phyloP scores from a whole-genome alignment of 768 basidiomycete genomes.

The Vishniacozyma victoriae region DNA sequence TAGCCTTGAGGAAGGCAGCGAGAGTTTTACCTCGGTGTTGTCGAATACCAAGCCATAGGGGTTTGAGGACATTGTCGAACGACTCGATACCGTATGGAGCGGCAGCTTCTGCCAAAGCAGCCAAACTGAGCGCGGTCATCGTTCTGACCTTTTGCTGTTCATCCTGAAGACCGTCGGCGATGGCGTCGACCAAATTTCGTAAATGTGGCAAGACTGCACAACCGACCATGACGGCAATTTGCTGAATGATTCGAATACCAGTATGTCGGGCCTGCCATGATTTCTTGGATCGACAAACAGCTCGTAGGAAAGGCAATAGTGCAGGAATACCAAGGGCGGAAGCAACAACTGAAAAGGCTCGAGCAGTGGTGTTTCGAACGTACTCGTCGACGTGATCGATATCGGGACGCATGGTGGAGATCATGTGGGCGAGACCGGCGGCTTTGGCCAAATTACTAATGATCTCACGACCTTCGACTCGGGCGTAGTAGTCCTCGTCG shows the following conservation, averaged over 20 bases:
- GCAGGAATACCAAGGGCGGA: conserved; percentile 97
- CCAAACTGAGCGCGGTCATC: conserved; percentile 86
- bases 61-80: conserved; percentile 93
- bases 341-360: conserved; percentile 97
- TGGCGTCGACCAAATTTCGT: conserved; percentile 91
- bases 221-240: conserved; percentile 99
- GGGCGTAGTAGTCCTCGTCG: conserved; percentile 76
- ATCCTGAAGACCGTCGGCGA: conserved; percentile 84
- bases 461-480: conserved; percentile 98
- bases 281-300: conserved; percentile 97
- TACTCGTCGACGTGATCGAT: conserved; percentile 99
- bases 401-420: conserved; percentile 99
- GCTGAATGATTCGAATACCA: conserved; percentile 98
- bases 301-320: conserved; percentile 94
- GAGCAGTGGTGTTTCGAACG: conserved; percentile 96
- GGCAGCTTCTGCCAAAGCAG: conserved; percentile 92
- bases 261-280: conserved; percentile 99
- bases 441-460: conserved; percentile 98
- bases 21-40: conserved; percentile 91
- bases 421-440: conserved; percentile 98
- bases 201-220: conserved; percentile 96
- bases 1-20: conserved; percentile 93
- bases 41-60: conserved; percentile 87
- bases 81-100: conserved; percentile 99
- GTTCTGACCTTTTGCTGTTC: conserved; percentile 95